Percentiles rank a stretch among this genome's conserved stretches.
Evolutionary conservation across 1,284 basidiomycete species (phyloP).

Genomic region (Ceratobasidium sp.): DNA sequence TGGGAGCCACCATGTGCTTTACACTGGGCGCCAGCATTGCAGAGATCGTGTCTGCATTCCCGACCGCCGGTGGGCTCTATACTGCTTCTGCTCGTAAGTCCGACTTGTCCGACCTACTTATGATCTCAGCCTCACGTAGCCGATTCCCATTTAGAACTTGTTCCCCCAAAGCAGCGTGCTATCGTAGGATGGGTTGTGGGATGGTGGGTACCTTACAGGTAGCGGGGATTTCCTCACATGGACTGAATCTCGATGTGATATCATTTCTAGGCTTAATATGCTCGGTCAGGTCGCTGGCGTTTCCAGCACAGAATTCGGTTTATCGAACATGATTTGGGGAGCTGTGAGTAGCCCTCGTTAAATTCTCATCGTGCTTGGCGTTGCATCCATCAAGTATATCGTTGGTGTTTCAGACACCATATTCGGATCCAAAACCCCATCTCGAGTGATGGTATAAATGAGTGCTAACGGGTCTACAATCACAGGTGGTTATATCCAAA

Average conservation of each 20-base stretch:
- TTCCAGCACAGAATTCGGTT: slow-evolving; percentile 86
- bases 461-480: not conserved
- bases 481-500: slow-evolving; percentile 30
- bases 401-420: slow-evolving; percentile 52
- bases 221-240: not conserved
- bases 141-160: slow-evolving; percentile 60
- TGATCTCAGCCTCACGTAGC: slow-evolving; percentile 68
- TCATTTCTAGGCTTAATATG: slow-evolving; percentile 67
- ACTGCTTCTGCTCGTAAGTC: slow-evolving; percentile 48
- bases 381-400: slow-evolving; percentile 53
- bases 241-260: slow-evolving; percentile 41
- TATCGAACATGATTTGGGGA: slow-evolving; percentile 87
- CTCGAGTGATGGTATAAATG: not conserved
- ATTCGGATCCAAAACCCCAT: slow-evolving; percentile 38
- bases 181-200: slow-evolving; percentile 68
- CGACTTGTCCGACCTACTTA: slow-evolving; percentile 46
- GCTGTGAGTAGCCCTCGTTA: slow-evolving; percentile 56
- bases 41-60: slow-evolving; percentile 79
- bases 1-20: slow-evolving; percentile 69
- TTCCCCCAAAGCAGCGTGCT: slow-evolving; percentile 69
- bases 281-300: slow-evolving; percentile 85
- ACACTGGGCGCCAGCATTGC: slow-evolving; percentile 76
- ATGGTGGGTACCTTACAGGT: slow-evolving; percentile 51
- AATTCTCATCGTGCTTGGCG: not conserved
- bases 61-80: slow-evolving; percentile 80